phyloP scores from a whole-genome alignment of 331 rosid species.

The Saraca asoca region DNA sequence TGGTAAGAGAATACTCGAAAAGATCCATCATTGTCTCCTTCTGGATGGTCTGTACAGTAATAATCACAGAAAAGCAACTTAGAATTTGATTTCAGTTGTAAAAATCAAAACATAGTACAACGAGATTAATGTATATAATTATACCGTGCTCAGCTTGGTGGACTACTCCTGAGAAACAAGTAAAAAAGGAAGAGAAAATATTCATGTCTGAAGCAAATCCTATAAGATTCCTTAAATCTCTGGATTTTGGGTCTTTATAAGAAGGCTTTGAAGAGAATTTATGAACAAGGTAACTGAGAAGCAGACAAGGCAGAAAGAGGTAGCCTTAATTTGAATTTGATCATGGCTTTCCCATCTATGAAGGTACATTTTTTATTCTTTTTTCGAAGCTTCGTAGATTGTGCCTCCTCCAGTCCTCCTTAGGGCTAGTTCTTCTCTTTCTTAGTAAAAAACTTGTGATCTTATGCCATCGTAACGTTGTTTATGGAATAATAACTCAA shows the following conservation, averaged over 20 bases:
- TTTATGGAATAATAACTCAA: too few species aligned
- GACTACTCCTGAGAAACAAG: slow-evolving; percentile 48
- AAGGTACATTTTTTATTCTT: too few species aligned
- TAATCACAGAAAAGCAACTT: slow-evolving; percentile 5
- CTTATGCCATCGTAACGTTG: too few species aligned
- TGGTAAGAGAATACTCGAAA: slow-evolving; percentile 62
- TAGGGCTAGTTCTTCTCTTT: too few species aligned
- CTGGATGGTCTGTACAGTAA: slow-evolving; percentile 30
- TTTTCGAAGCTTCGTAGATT: too few species aligned
- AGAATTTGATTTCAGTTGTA: neutral
- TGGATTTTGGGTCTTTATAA: neutral
- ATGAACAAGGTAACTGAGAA: too few species aligned
- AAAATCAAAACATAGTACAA: slow-evolving; percentile 1
- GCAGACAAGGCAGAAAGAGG: too few species aligned
- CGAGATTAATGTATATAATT: neutral
- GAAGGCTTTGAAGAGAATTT: slow-evolving; percentile 8
- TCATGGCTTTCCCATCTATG: too few species aligned
- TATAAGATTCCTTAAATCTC: neutral
- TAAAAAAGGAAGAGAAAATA: slow-evolving; percentile 33
- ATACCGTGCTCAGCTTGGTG: slow-evolving; percentile 47
- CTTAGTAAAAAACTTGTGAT: too few species aligned
- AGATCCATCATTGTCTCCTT: slow-evolving; percentile 40
- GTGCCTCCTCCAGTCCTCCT: too few species aligned
- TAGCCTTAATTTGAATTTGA: too few species aligned
- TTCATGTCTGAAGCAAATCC: slow-evolving; percentile 46